Evolutionary conservation across 2,329 filamentous ascomycete genomes (phyloP), one percentile per base, ranked within the genome.

Genomic region (Mycosphaerelloides madeirae): DNA sequence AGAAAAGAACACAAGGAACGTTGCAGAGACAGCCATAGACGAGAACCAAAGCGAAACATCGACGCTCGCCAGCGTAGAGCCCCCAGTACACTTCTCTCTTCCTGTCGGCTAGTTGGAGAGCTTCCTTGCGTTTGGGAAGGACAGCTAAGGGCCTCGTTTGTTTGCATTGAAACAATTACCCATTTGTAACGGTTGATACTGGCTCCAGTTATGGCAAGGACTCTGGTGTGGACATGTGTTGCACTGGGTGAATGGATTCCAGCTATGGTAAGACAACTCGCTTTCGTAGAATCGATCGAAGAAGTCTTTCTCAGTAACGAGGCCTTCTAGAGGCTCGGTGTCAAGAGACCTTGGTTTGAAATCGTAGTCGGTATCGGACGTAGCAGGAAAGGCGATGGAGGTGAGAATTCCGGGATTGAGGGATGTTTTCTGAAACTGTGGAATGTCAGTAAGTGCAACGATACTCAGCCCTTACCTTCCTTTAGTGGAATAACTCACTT

Each of bases 401-500:
- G 15, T 22, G 7, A 22, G 43, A 6, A 25, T 38, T 3, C 43
- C 38, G 3, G 29, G 19, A 6, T 31, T 15, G 14, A 41, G 19
- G 25, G 28, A 29, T 2, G 28, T 36, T 31, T 42, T 46, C 14
- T 46, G 38, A 38, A 46, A 46, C 31, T 42, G 16, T 9, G 22
- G 9, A 9, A 25, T 9, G 22, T 25, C 22, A 25, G 22, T 9
- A 25, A 9, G 9, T 6, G 22, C 22, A 5, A 25, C 22, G 9
- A 9, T 25, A 5, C 5, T 25, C 6, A 9, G 22, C 9, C 22
- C 5, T 25, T 5, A n/a, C n/a, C n/a, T n/a, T n/a, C n/a, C n/a
- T n/a, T 9, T 25, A 25, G 22, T 9, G 9, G 9, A 6, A 6
- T 25, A 9, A 25, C 22, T 9, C 6, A 25, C 22, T 25, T 9